phyloP scores from a whole-genome alignment of 345 rosid genomes.

The Bruguiera gymnorhiza region DNA sequence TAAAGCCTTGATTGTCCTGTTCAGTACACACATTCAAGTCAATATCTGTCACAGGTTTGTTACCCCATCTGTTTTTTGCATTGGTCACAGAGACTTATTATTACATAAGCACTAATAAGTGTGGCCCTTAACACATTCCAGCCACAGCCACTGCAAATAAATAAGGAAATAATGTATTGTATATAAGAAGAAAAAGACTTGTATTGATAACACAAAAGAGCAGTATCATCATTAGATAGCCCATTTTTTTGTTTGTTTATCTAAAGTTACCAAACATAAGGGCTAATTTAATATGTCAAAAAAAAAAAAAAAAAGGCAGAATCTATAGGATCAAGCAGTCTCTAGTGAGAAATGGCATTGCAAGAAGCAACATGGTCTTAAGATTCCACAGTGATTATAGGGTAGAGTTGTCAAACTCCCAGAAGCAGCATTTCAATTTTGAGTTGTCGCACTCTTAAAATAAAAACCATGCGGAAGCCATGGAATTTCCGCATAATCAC shows the following conservation, averaged over 20 bases:
- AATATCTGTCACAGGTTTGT: neutral
- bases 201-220: neutral
- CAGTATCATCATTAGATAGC: neutral
- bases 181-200: no score
- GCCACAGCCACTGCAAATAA: no score
- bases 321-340: neutral
- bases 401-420: slow-evolving; percentile 3
- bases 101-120: no score
- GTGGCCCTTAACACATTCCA: no score
- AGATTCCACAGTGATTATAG: neutral
- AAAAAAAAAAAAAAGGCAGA: neutral
- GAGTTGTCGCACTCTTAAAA: neutral
- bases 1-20: slow-evolving; percentile 93
- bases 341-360: no score
- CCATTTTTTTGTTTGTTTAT: neutral
- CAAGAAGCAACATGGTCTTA: neutral
- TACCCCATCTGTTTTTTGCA: neutral
- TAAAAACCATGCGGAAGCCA: slow-evolving; percentile 3
- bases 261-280: neutral
- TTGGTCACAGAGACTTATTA: neutral
- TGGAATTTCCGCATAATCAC: neutral
- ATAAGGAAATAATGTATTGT: no score
- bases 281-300: neutral
- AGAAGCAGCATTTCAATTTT: slow-evolving; percentile 2
- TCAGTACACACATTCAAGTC: slow-evolving; percentile 6